phyloP scores from a whole-genome alignment of 108 stramenopile genomes.

The Epithemia pelagica region DNA sequence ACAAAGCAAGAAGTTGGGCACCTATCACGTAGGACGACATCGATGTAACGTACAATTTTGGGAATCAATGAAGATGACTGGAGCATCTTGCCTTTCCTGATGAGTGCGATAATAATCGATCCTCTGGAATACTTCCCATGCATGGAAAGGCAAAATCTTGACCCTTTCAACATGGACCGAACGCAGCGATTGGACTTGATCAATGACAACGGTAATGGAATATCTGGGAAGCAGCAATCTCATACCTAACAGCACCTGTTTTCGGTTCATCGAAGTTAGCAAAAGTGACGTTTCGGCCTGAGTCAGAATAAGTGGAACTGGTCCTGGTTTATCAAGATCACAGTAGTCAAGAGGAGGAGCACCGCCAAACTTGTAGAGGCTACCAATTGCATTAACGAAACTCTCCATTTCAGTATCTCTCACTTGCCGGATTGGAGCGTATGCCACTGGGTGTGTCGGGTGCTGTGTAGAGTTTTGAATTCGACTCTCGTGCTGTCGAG shows the following conservation, averaged over 20 bases:
- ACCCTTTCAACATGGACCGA: background rate
- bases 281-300: slow-evolving; percentile 1
- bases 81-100: background rate
- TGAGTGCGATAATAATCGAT: background rate
- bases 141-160: background rate
- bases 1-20: no score
- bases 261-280: background rate
- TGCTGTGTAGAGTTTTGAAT: no score
- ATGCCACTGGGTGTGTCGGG: no score
- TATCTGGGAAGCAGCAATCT: slow-evolving; percentile 5
- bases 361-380: background rate
- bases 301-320: background rate
- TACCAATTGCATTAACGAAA: background rate
- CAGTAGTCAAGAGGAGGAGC: background rate
- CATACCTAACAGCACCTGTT: background rate
- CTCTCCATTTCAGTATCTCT: background rate
- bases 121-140: background rate
- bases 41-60: background rate
- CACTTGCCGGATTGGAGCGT: background rate
- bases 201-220: background rate
- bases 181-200: background rate
- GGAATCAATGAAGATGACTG: background rate
- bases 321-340: background rate
- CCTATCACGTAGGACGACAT: no score
- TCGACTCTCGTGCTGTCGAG: no score